Conservation (phyloP, 2,329 filamentous ascomycete species). For the Cladosporium sp. region DNA sequence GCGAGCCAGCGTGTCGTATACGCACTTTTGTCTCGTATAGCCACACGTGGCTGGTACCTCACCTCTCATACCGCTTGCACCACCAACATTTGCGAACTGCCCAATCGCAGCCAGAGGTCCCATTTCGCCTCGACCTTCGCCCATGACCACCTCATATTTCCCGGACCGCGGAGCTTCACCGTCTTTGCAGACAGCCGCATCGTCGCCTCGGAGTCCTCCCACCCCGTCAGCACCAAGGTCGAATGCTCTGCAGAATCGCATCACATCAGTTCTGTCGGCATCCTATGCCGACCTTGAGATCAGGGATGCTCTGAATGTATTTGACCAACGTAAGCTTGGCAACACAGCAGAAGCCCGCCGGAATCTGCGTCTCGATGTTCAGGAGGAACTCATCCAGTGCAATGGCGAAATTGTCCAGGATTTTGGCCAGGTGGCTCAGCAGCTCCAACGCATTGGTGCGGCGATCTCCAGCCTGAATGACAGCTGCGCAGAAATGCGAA, state of each 20-base stretch:
- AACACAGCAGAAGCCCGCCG: constrained; percentile 79
- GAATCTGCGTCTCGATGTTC: constrained; percentile 76
- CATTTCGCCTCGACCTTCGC: not conserved
- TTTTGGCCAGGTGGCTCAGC: constrained; percentile 88
- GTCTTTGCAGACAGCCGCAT: constrained; percentile 14
- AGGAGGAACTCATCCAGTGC: constrained; percentile 88
- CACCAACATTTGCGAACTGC: not conserved
- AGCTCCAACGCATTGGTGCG: constrained; percentile 79
- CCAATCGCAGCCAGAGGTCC: not conserved
- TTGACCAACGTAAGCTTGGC: constrained; percentile 69
- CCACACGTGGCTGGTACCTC: not conserved
- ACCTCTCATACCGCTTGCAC: not conserved
- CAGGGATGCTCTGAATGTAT: constrained; percentile 73
- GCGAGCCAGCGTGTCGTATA: not conserved
- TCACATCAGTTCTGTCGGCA: constrained; percentile 82
- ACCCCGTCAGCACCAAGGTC: constrained; percentile 40
- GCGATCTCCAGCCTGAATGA: constrained; percentile 77
- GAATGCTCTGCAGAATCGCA: constrained; percentile 75
- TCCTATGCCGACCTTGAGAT: constrained; percentile 94
- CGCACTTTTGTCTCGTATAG: not conserved
- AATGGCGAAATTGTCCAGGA: constrained; percentile 87
- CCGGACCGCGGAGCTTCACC: constrained; percentile 24
- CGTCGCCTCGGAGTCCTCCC: constrained; percentile 20
- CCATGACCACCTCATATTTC: constrained; percentile 32
- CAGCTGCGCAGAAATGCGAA: constrained; percentile 77